Evolutionary conservation across 1,284 basidiomycete species (phyloP), one percentile per base, ranked within the genome.

Genomic region (Exsudoporus floridanus): DNA sequence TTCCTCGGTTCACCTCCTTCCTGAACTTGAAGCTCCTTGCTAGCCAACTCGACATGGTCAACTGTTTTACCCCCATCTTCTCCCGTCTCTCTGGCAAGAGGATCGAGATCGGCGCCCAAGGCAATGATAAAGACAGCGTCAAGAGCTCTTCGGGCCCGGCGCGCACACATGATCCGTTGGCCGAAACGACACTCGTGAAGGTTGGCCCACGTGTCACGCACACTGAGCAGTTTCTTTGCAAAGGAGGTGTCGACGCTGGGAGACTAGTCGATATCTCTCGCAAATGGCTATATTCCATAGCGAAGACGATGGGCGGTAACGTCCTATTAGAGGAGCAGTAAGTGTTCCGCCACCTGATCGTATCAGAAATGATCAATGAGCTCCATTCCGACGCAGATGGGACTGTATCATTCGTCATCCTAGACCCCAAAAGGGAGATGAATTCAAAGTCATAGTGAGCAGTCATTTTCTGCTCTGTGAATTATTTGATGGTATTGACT

Each of bases 61-160:
- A 52, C 44, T 64, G 55, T 40, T 65, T 44, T 28, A 54, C 60
- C 21, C 49, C 53, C 55, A 7, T 58, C 30, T 60, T 72, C 45
- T 56, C 56, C 49, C 52, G 53, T 50, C 44, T 67, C 49, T 53
- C 61, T 49, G 31, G 50, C 45, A 60, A 57, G 34, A 51, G 46
- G 44, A 37, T 68, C 49, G 67, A 70, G 37, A 51, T 63, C 39
- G 52, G 54, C 50, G 51, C 55, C n/a, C 63, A 68, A 38, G 46
- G 38, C 36, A 60, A 51, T 33, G 65, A 70, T 40, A 56, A 43
- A 28, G 49, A 66, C 35, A 56, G 61, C 46, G 37, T 72, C 46
- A 70, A 63, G 51, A 70, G 71, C 53, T 72, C 63, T 50, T 73
- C 71, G 39, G 69, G 69, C 27, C 71, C 71, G 18, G 70, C 68